phyloP scores from a whole-genome alignment of 1,284 basidiomycete species.

The Papiliotrema terrestris region DNA sequence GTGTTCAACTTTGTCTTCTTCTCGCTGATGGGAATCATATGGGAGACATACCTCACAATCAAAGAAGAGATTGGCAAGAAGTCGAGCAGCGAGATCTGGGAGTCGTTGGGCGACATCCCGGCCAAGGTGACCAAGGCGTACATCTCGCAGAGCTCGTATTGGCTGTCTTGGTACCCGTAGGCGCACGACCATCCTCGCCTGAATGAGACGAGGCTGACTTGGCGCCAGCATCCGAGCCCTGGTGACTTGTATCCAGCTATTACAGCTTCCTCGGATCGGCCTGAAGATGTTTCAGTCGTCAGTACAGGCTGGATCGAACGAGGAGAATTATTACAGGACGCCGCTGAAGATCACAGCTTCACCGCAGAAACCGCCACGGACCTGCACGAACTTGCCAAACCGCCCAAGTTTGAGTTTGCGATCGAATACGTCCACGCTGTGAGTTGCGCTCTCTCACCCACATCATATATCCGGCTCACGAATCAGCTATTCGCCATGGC shows the following conservation, averaged over 20 bases:
- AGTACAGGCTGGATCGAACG: background rate
- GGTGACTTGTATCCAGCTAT: conserved; percentile 22
- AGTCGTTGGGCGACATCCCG: conserved; percentile 24
- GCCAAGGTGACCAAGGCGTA: conserved; percentile 34
- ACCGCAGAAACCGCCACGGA: conserved; percentile 3
- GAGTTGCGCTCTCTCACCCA: conserved; percentile 10
- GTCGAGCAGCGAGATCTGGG: conserved; percentile 16
- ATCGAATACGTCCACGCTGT: conserved; percentile 36
- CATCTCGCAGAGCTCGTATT: conserved; percentile 35
- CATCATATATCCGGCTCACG: background rate
- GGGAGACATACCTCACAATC: conserved; percentile 28
- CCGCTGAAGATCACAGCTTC: background rate
- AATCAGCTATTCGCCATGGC: conserved; percentile 30
- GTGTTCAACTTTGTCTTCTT: conserved; percentile 37
- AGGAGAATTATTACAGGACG: too few species aligned
- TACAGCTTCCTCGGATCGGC: conserved; percentile 24
- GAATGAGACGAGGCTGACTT: background rate
- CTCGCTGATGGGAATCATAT: conserved; percentile 31
- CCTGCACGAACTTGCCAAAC: conserved; percentile 5
- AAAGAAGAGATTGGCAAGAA: conserved; percentile 21
- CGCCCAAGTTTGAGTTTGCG: conserved; percentile 18
- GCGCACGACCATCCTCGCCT: background rate
- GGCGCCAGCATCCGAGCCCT: conserved; percentile 26
- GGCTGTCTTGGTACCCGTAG: conserved; percentile 41
- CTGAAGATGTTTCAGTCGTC: background rate